phyloP scores from a whole-genome alignment of 1,139 yeast species.

The Candida albicans region DNA sequence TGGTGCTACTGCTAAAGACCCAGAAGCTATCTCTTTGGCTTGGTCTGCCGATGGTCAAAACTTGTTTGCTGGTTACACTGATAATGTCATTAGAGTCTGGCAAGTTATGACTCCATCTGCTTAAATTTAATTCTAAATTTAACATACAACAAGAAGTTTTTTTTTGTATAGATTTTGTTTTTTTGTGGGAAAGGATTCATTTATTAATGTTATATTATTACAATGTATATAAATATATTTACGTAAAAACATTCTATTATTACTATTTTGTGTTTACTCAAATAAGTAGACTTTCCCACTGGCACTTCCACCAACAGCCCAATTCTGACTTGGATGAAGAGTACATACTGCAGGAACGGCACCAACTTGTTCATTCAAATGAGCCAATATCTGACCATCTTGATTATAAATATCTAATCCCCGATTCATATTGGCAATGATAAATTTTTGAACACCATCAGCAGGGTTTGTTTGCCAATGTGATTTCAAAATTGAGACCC shows the following conservation, averaged over 20 bases:
- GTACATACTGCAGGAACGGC: slow-evolving; percentile 90
- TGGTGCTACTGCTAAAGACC: slow-evolving; percentile 91
- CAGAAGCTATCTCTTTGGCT: slow-evolving; percentile 96
- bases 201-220: slow-evolving; percentile 4
- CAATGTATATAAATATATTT: background rate
- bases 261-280: slow-evolving; percentile 19
- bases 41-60: slow-evolving; percentile 99
- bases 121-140: slow-evolving; percentile 23
- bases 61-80: slow-evolving; percentile 99
- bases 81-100: slow-evolving; percentile 99
- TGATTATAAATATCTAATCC: slow-evolving; percentile 79
- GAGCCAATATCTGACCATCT: slow-evolving; percentile 76
- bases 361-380: slow-evolving; percentile 63
- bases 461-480: slow-evolving; percentile 73
- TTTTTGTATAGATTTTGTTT: background rate
- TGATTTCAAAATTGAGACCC: slow-evolving; percentile 91
- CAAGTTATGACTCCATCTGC: slow-evolving; percentile 95
- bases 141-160: background rate
- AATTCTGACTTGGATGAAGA: slow-evolving; percentile 82
- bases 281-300: slow-evolving; percentile 85
- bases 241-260: background rate
- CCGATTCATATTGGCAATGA: slow-evolving; percentile 90
- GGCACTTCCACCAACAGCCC: slow-evolving; percentile 93
- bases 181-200: slow-evolving; percentile 1
- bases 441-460: slow-evolving; percentile 79